Conservation (phyloP, 495 filamentous ascomycete species). For the Penicillium turbatum region DNA sequence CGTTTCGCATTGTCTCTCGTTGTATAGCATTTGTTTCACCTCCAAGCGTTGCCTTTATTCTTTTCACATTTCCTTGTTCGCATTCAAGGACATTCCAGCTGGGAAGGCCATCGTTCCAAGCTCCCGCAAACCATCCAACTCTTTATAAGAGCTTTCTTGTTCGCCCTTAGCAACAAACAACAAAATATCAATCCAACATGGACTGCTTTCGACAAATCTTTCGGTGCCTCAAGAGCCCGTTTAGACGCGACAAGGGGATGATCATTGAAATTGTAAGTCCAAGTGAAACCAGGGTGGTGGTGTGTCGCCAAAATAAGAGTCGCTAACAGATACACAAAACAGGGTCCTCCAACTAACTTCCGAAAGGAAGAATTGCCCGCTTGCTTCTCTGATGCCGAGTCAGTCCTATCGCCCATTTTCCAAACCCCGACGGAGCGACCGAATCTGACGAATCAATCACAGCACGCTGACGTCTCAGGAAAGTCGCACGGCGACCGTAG, state of each 20-base stretch:
- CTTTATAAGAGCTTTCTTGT: conserved; percentile 14
- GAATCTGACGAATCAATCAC: conserved; percentile 32
- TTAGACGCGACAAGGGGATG: conserved; percentile 26
- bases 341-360: conserved; percentile 46
- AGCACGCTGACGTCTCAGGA: conserved; percentile 39
- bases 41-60: conserved; percentile 13
- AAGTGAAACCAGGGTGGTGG: background rate
- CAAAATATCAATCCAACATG: conserved; percentile 19
- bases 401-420: conserved; percentile 24
- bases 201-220: conserved; percentile 41
- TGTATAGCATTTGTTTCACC: conserved; percentile 22
- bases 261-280: conserved; percentile 40
- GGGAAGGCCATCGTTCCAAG: background rate
- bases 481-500: conserved; percentile 29
- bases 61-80: conserved; percentile 2
- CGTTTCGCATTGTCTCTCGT: conserved; percentile 29
- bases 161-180: background rate
- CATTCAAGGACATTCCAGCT: conserved; percentile 1
- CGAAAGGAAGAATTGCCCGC: conserved; percentile 43
- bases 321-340: conserved; percentile 5
- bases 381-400: conserved; percentile 45
- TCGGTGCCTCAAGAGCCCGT: conserved; percentile 36
- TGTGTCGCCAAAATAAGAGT: background rate
- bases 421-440: conserved; percentile 16
- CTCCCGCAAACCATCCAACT: background rate